Conservation (phyloP, 306 rosid species). For the Cyclanthera cordifolia region DNA sequence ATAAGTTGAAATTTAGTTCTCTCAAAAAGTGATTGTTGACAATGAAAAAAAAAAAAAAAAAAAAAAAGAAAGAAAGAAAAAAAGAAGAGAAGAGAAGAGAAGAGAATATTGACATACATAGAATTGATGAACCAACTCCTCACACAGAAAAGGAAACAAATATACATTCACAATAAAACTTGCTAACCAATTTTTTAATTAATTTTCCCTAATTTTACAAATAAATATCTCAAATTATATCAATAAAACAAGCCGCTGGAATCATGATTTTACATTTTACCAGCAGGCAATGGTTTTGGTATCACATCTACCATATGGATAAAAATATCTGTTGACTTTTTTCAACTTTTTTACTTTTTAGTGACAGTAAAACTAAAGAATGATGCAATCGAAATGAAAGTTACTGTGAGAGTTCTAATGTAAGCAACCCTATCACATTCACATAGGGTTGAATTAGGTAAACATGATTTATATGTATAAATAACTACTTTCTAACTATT, state of each 20-base stretch:
- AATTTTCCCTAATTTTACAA: background rate
- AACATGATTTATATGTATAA: no score
- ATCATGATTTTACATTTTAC: background rate
- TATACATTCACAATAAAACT: background rate
- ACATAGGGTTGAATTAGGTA: no score
- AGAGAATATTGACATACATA: background rate
- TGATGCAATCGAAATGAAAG: no score
- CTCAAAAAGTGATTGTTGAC: background rate
- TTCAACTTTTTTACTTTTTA: background rate
- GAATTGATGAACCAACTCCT: background rate
- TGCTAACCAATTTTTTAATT: background rate
- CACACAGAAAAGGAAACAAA: background rate
- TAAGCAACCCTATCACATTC: no score
- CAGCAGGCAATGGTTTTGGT: background rate
- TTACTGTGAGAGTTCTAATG: no score
- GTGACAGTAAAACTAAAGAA: background rate
- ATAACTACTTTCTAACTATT: no score
- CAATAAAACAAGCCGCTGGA: background rate
- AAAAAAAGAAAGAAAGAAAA: no score
- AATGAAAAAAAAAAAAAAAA: no score
- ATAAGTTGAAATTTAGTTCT: background rate
- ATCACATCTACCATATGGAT: background rate
- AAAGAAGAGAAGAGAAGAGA: no score
- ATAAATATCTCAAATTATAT: background rate
- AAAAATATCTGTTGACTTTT: background rate